Conservation (phyloP, 2,329 filamentous ascomycete genomes). For the Teratosphaeria zuluensis region DNA sequence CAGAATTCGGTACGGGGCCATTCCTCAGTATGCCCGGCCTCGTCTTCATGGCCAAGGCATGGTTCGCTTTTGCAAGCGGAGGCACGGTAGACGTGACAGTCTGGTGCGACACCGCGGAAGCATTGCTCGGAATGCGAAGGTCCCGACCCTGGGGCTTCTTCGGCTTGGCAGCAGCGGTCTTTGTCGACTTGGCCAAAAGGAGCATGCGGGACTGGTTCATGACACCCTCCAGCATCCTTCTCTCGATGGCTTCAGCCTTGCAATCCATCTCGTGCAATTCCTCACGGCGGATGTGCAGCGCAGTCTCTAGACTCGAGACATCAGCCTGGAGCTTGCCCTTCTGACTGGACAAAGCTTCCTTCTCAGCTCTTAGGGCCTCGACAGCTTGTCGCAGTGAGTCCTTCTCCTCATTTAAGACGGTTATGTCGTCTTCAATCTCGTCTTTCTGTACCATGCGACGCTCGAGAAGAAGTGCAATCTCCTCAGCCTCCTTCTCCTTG, state of each 20-base stretch:
- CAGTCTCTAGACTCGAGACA: conserved; percentile 83
- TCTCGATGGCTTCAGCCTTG: conserved; percentile 79
- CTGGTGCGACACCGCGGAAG: conserved; percentile 35
- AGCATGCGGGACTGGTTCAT: conserved; percentile 91
- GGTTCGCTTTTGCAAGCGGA: conserved; percentile 17
- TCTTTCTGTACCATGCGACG: conserved; percentile 60
- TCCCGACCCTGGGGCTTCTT: conserved; percentile 27
- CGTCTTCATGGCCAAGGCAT: conserved; percentile 41
- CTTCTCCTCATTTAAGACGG: conserved; percentile 36
- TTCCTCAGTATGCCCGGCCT: conserved; percentile 33
- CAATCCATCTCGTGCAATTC: conserved; percentile 86
- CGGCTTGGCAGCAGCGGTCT: conserved; percentile 30
- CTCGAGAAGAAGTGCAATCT: conserved; percentile 71
- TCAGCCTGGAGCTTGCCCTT: conserved; percentile 75
- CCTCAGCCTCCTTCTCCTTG: conserved; percentile 68
- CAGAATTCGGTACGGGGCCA: conserved; percentile 27
- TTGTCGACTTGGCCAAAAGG: conserved; percentile 59
- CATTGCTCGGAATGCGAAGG: conserved; percentile 27
- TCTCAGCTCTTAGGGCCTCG: conserved; percentile 52
- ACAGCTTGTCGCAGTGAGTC: conserved; percentile 43
- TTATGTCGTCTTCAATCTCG: conserved; percentile 41
- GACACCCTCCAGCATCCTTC: conserved; percentile 85
- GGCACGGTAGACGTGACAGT: conserved; percentile 28
- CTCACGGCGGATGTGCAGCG: conserved; percentile 76
- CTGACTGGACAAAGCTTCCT: conserved; percentile 65